Evolutionary conservation across 1,284 basidiomycete species (phyloP).

Genomic region (Marasmius oreades): DNA sequence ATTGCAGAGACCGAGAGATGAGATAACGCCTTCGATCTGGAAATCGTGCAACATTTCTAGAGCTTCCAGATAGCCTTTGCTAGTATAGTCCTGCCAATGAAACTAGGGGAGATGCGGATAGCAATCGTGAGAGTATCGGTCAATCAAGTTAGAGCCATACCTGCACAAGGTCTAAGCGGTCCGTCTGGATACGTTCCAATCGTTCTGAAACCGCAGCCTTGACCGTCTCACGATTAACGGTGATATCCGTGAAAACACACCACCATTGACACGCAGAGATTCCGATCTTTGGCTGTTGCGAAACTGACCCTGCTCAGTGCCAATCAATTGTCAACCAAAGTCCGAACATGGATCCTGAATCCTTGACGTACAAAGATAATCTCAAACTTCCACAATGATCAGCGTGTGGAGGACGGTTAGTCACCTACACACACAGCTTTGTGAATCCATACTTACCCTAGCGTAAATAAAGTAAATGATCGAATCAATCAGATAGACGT

Average conservation of each 20-base stretch:
- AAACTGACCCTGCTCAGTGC: conserved; percentile 58
- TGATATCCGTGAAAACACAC: conserved; percentile 66
- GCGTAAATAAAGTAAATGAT: too few relatives aligned
- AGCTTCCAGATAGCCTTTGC: conserved; percentile 64
- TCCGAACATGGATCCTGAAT: conserved; percentile 1
- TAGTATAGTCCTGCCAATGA: conserved; percentile 78
- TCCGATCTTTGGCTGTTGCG: conserved; percentile 38
- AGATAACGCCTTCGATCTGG: conserved; percentile 57
- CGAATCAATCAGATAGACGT: not conserved
- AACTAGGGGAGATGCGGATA: conserved; percentile 57
- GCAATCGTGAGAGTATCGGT: too few relatives aligned
- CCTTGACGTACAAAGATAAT: conserved; percentile 61
- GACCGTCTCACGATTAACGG: conserved; percentile 53
- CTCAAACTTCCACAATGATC: conserved; percentile 82
- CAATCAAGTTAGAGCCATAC: too few relatives aligned
- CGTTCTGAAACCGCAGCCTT: conserved; percentile 68
- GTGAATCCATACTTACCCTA: conserved; percentile 7
- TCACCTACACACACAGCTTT: too few relatives aligned
- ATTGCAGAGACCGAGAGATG: conserved; percentile 73
- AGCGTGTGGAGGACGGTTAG: conserved; percentile 37
- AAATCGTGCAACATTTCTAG: conserved; percentile 58
- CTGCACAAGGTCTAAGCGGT: conserved; percentile 68
- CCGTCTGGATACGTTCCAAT: conserved; percentile 44
- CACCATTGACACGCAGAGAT: conserved; percentile 54
- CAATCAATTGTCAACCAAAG: conserved; percentile 9